Evolutionary conservation across 345 rosid species (phyloP).

Genomic region (Euphorbia peplus): DNA sequence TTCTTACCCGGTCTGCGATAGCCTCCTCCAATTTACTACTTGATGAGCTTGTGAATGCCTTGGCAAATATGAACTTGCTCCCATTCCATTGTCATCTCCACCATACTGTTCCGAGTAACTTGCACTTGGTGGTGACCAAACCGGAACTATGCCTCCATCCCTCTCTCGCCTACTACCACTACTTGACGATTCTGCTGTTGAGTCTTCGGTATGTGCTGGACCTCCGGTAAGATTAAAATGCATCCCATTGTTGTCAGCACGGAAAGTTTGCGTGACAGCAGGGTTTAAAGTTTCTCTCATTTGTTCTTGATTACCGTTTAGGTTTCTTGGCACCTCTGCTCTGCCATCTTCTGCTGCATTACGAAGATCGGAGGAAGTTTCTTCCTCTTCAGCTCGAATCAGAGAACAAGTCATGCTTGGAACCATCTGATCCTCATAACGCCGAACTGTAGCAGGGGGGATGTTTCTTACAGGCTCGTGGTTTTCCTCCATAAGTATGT

Average conservation of each 20-base stretch:
- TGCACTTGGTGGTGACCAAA: conserved; percentile 77
- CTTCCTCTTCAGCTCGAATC: conserved; percentile 69
- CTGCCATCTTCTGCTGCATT: conserved; percentile 55
- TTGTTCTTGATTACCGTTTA: conserved; percentile 50
- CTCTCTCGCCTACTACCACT: conserved; percentile 68
- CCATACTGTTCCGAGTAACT: conserved; percentile 72
- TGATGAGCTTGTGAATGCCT: conserved; percentile 82
- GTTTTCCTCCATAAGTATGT: conserved; percentile 62
- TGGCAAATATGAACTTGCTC: conserved; percentile 68
- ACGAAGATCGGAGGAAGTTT: conserved; percentile 53
- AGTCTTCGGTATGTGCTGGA: conserved; percentile 63
- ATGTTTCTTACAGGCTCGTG: conserved; percentile 53
- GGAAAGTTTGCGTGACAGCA: conserved; percentile 34
- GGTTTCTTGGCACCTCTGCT: conserved; percentile 83
- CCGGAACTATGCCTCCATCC: conserved; percentile 85
- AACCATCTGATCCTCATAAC: conserved; percentile 97
- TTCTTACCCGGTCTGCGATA: conserved; percentile 70
- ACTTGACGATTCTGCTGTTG: conserved; percentile 88
- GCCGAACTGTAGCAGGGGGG: conserved; percentile 34
- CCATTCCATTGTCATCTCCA: conserved; percentile 77
- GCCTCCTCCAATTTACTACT: conserved; percentile 75
- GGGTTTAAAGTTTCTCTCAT: conserved; percentile 42
- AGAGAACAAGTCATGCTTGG: conserved; percentile 87
- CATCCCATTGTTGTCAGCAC: conserved; percentile 29
- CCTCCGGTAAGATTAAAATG: conserved; percentile 43